phyloP scores from a whole-genome alignment of 306 rosid species.

The Inga leiocalycina region DNA sequence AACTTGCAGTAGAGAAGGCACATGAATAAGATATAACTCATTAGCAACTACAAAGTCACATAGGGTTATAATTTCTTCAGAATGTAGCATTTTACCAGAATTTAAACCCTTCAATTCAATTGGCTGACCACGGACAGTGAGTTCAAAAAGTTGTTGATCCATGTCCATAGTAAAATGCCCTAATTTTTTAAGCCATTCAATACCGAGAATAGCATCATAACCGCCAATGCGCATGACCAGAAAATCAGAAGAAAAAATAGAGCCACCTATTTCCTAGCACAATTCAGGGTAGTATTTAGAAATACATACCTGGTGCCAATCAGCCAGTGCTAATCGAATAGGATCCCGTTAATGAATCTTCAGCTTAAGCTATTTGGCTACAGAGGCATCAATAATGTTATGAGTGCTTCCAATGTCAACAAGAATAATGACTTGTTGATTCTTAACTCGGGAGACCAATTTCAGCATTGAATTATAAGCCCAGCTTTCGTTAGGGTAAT shows the following conservation, averaged over 20 bases:
- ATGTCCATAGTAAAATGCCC: too few species aligned
- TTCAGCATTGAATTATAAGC: neutral
- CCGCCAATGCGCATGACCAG: neutral
- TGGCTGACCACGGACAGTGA: too few species aligned
- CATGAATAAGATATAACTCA: neutral
- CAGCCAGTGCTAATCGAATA: neutral
- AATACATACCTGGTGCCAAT: accelerated
- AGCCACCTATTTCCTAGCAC: too few species aligned
- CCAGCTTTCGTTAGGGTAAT: neutral
- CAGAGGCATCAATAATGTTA: neutral
- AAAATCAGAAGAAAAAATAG: neutral
- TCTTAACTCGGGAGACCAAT: accelerated
- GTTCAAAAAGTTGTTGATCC: too few species aligned
- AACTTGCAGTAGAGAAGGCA: accelerated
- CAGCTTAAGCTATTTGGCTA: neutral
- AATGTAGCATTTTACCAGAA: too few species aligned
- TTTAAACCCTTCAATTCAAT: too few species aligned
- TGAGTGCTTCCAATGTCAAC: neutral
- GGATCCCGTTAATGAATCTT: too few species aligned
- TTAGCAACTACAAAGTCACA: too few species aligned
- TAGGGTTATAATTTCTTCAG: accelerated
- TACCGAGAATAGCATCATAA: too few species aligned
- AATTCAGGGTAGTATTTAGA: neutral
- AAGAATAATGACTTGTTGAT: too few species aligned
- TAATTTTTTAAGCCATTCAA: too few species aligned